Evolutionary conservation across 2,329 filamentous ascomycete genomes (phyloP), one percentile per base, ranked within the genome.

Genomic region (Ciborinia camelliae): DNA sequence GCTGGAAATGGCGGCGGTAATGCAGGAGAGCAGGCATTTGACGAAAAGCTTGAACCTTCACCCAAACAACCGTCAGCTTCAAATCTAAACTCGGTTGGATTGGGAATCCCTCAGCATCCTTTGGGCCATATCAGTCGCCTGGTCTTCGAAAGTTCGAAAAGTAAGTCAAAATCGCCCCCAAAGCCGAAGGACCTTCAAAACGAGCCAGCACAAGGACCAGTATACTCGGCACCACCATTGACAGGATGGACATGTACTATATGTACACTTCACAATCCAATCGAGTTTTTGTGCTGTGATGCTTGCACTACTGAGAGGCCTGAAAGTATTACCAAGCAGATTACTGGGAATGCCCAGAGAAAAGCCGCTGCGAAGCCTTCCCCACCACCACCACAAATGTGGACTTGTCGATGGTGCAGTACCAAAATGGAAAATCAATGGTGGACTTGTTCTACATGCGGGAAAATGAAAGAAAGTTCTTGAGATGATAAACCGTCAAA

Each of bases 231-330:
- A 28, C 57, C 63, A 32, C 18, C 43, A 5, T 23, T 64, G 50
- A 67, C 61, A 84, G 85, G 84, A 51, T 88, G 86, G 86, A 77
- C 76, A 12, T 88, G 86, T 69, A 72, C 74, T 26, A 73, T 80
- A 15, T 88, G 86, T 71, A 88, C 86, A 0, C 75, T 87, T 28
- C 78, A 81, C 64, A 88, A 88, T 69, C 81, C 81, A 1, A 65
- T 74, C 10, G 75, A 69, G n/a, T 84, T 77, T 67, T 75, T 84
- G 32, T 81, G 76, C 69, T 88, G 86, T 71, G 84, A 85, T 67
- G 85, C 82, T 6, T 88, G 86, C 69, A 81, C 80, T 12, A 75
- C 73, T 12, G 78, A 82, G 71, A 77, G 80, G 62, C 72, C 74
- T 14, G 73, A 71, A 28, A 71, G 75, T n/a, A 70, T 72, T 26